phyloP scores from a whole-genome alignment of 73 alveolate genomes.

The Durusdinium trenchii region DNA sequence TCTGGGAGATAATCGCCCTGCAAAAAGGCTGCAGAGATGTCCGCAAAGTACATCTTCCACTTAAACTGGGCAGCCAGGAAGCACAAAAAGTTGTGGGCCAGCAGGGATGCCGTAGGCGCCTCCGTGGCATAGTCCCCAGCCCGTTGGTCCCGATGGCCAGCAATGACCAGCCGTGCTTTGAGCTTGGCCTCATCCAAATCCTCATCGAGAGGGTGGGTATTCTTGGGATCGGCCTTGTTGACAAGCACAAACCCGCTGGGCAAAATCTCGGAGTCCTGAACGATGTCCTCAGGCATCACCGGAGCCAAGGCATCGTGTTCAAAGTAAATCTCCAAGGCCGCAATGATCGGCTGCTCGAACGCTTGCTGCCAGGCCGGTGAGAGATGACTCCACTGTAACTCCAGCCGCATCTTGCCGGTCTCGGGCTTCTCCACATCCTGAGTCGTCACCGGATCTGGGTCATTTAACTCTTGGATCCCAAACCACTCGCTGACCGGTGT shows the following conservation, averaged over 20 bases:
- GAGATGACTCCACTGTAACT: not conserved
- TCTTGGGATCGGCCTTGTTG: no score
- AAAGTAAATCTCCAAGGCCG: slow-evolving; percentile 4
- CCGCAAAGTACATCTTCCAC: no score
- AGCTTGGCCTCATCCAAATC: no score
- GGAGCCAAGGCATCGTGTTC: not conserved
- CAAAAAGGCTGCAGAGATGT: no score
- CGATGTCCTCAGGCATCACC: not conserved
- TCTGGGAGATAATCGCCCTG: no score
- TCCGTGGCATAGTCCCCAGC: no score
- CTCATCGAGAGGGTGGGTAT: not conserved
- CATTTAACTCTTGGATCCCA: not conserved
- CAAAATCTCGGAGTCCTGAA: not conserved
- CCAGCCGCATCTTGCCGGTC: not conserved
- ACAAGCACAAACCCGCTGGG: no score
- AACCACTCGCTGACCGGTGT: not conserved
- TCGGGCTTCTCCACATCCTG: not conserved
- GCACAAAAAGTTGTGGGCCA: no score
- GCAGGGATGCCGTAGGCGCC: no score
- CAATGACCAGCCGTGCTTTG: no score
- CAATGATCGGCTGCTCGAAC: not conserved
- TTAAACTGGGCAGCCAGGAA: no score
- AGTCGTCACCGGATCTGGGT: not conserved
- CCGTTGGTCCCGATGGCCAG: no score
- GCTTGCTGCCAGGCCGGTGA: not conserved